Evolutionary conservation across 1,139 yeast genomes (phyloP).

Genomic region (Kodamaea derodonti): DNA sequence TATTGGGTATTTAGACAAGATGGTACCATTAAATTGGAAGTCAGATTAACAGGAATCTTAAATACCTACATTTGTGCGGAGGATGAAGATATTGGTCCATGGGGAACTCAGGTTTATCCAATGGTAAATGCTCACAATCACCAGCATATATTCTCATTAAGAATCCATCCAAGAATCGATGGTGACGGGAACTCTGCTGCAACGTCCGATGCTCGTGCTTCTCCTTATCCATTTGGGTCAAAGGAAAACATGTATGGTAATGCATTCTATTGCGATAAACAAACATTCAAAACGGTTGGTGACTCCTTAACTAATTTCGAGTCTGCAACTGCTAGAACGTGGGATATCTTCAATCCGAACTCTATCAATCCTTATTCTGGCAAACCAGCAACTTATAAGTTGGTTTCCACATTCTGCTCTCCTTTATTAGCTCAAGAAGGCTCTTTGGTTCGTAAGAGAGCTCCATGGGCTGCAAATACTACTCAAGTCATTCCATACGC

Average conservation of each 20-base stretch:
- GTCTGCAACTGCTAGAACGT: slow-evolving; percentile 62
- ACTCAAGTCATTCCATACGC: slow-evolving; percentile 68
- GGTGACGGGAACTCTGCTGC: slow-evolving; percentile 77
- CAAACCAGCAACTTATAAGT: slow-evolving; percentile 71
- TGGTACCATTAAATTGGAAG: slow-evolving; percentile 74
- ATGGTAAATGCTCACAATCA: slow-evolving; percentile 81
- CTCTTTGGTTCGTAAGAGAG: slow-evolving; percentile 73
- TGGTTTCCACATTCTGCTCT: slow-evolving; percentile 75
- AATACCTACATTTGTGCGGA: slow-evolving; percentile 64
- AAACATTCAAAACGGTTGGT: slow-evolving; percentile 60
- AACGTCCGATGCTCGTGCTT: slow-evolving; percentile 58
- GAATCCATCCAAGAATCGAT: slow-evolving; percentile 77
- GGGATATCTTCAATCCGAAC: slow-evolving; percentile 77
- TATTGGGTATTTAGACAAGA: slow-evolving; percentile 83
- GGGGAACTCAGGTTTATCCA: slow-evolving; percentile 81
- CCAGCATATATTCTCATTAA: slow-evolving; percentile 77
- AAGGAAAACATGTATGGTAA: slow-evolving; percentile 71
- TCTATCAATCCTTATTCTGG: slow-evolving; percentile 65
- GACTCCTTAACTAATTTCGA: slow-evolving; percentile 66
- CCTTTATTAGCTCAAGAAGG: slow-evolving; percentile 71
- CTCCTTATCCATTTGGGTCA: slow-evolving; percentile 60
- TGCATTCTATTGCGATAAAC: slow-evolving; percentile 62
- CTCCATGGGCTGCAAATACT: slow-evolving; percentile 71
- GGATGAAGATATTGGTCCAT: slow-evolving; percentile 64
- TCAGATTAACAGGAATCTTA: slow-evolving; percentile 77